Conservation (phyloP, 169 alveolate species). For the Plasmodium gaboni region DNA sequence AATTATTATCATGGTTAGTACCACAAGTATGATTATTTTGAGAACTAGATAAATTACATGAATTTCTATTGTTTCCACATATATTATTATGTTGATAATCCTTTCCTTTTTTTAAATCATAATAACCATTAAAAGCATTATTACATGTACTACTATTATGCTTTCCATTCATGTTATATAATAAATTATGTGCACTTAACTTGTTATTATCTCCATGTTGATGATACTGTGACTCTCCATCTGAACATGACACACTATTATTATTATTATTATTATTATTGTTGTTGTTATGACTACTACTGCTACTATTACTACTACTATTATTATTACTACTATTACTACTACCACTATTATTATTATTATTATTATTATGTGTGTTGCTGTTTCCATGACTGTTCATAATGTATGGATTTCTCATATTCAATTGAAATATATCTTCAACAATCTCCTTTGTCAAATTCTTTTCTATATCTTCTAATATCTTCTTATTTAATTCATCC, state of each 20-base stretch:
- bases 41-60: background rate
- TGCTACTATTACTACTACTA: background rate
- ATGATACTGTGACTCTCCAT: slow-evolving; percentile 1
- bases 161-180: slow-evolving; percentile 1
- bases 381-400: slow-evolving; percentile 17
- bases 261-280: background rate
- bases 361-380: background rate
- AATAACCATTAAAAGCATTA: background rate
- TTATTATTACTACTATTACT: background rate
- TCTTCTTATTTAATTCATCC: slow-evolving; percentile 17
- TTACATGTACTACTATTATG: background rate
- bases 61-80: slow-evolving; percentile 1
- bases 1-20: background rate
- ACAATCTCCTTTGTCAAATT: slow-evolving; percentile 52
- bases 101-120: slow-evolving; percentile 44
- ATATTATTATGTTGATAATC: background rate
- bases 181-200: background rate
- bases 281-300: background rate
- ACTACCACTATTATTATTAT: background rate
- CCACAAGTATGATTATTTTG: background rate
- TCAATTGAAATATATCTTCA: slow-evolving; percentile 48
- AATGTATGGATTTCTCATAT: slow-evolving; percentile 32
- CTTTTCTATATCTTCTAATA: slow-evolving; percentile 32
- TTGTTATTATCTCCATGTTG: too few relatives aligned
- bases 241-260: background rate